These are phyloP conservation scores for Aspergillus intermedius DNA, from an alignment of 2,329 filamentous ascomycete species.

Conservation along the genomic window DNA sequence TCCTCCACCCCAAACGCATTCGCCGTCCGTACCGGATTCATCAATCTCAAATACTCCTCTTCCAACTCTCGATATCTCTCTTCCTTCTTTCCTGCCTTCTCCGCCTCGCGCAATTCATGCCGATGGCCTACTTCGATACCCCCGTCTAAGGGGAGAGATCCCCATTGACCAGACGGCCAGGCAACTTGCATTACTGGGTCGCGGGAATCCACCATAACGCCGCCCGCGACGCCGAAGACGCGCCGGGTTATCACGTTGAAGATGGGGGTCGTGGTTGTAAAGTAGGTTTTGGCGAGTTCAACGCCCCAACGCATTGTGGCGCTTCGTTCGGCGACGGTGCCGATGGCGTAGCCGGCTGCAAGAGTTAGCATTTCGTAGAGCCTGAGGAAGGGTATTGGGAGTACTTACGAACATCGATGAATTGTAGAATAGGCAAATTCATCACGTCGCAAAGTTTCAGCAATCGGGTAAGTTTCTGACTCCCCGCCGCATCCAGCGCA, in stretches of 20 bases:
- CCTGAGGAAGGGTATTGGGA: not conserved
- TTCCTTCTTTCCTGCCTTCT: slow-evolving; percentile 45
- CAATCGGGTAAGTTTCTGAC: slow-evolving; percentile 55
- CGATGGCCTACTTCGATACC: slow-evolving; percentile 60
- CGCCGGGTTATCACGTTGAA: slow-evolving; percentile 58
- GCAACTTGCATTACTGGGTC: slow-evolving; percentile 56
- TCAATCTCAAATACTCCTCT: slow-evolving; percentile 54
- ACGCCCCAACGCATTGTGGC: slow-evolving; percentile 62
- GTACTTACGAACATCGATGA: slow-evolving; percentile 52
- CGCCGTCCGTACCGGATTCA: slow-evolving; percentile 60
- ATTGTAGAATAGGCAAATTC: slow-evolving; percentile 58
- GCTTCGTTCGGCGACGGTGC: slow-evolving; percentile 55
- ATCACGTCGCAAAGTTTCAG: slow-evolving; percentile 60
- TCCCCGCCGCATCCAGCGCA: slow-evolving; percentile 54
- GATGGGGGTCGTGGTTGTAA: slow-evolving; percentile 55
- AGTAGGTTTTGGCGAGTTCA: slow-evolving; percentile 56
- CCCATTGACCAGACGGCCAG: slow-evolving; percentile 60
- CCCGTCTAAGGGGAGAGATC: slow-evolving; percentile 55
- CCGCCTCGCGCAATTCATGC: slow-evolving; percentile 52
- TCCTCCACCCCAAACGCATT: slow-evolving; percentile 60
- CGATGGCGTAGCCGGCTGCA: slow-evolving; percentile 54
- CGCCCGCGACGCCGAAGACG: slow-evolving; percentile 58
- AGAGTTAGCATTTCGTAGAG: slow-evolving; percentile 3
- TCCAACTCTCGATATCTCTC: slow-evolving; percentile 52
- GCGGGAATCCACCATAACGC: slow-evolving; percentile 57